Evolutionary conservation across 371 early-diverging fungal species (phyloP), one percentile per base, ranked within the genome.

Genomic region (Syncephalis plumigaleata): DNA sequence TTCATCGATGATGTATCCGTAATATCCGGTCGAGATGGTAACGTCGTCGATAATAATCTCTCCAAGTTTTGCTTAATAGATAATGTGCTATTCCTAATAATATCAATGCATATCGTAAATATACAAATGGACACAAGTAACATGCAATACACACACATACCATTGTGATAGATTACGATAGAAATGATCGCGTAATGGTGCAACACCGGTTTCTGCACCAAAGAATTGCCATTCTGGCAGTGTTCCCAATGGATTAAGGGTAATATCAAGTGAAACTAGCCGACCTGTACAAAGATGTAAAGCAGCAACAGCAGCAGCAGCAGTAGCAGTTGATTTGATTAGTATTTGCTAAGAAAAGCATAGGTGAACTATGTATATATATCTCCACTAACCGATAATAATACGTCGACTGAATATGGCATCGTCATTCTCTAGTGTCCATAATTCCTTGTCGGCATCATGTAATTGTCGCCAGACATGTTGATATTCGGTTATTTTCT

Each of bases 221-320:
- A 63, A 66, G 36, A 70, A 59, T 11, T 59, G 55, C 7, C 59
- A 48, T 1, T 47, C 48, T n/a, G 56, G 60, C 36, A 54, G 45
- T 20, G 39, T 17, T 9, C 48, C 26, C 13, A 67, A 64, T 9
- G 46, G 21, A 1, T 52, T 36, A 8, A 57, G 52, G 15, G 63
- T 50, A 8, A 67, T 25, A 5, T 66, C 55, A 4, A 70, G 47
- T 2, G 61, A 56, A 9, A 70, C 36, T 1, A 68, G 65, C 39
- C 68, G 66, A 44, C 68, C 68, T 22, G 59, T 53, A 3, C 57
- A 58, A 1, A 70, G 53, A 0, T n/a, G n/a, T n/a, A n/a, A n/a
- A n/a, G n/a, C n/a, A n/a, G n/a, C n/a, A n/a, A n/a, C n/a, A n/a
- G n/a, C n/a, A n/a, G n/a, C n/a, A n/a, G n/a, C n/a, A n/a, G n/a